Percentiles rank a stretch among this genome's conserved stretches.
Conservation (phyloP, 2,329 filamentous ascomycete species). For the Fusarium kyushuense region DNA sequence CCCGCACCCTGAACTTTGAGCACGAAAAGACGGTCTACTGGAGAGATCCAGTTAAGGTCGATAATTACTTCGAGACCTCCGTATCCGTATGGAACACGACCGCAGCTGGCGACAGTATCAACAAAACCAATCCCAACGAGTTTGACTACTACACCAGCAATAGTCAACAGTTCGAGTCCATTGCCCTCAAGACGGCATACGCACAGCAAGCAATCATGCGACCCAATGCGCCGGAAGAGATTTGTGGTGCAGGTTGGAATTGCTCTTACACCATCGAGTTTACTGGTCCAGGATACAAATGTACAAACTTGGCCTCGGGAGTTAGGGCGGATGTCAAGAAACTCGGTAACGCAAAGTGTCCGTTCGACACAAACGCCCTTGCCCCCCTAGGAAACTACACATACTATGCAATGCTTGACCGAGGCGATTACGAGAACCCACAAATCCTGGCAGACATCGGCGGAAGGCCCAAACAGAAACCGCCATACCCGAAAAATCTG, state of each 20-base stretch:
- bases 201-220: slow-evolving; percentile 37
- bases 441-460: slow-evolving; percentile 9
- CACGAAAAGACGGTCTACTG: slow-evolving; percentile 38
- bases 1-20: slow-evolving; percentile 45
- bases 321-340: slow-evolving; percentile 25
- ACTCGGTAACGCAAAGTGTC: slow-evolving; percentile 33
- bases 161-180: slow-evolving; percentile 36
- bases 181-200: slow-evolving; percentile 41
- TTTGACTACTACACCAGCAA: slow-evolving; percentile 43
- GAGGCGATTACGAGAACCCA: slow-evolving; percentile 41
- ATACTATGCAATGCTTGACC: slow-evolving; percentile 37
- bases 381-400: slow-evolving; percentile 40
- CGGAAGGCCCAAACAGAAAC: slow-evolving; percentile 28
- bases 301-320: slow-evolving; percentile 32
- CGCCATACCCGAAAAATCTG: slow-evolving; percentile 40
- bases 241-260: slow-evolving; percentile 45
- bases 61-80: slow-evolving; percentile 33
- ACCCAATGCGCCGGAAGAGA: slow-evolving; percentile 27
- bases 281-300: slow-evolving; percentile 43
- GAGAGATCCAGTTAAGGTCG: slow-evolving; percentile 21
- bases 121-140: slow-evolving; percentile 24
- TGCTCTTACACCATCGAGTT: slow-evolving; percentile 43
- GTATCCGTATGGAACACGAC: slow-evolving; percentile 43
- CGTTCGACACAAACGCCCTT: slow-evolving; percentile 38
- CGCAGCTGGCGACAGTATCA: neutral